Evolutionary conservation across 2,329 filamentous ascomycete species (phyloP), one percentile per base, ranked within the genome.

Genomic region (Dryadomyces quercus-mongolicae): DNA sequence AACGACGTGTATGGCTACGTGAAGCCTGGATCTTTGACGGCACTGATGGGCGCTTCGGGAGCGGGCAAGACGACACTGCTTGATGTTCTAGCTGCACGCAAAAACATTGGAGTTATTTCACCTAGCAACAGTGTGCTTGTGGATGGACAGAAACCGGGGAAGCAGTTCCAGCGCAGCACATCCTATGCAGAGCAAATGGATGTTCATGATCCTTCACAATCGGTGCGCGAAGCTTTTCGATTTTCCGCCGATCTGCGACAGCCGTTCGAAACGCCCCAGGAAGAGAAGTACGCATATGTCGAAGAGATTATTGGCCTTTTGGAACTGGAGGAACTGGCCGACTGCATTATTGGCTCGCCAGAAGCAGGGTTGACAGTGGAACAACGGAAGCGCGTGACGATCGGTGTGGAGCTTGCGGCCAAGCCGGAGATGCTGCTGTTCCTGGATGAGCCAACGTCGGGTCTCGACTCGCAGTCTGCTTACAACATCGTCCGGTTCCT

Each of bases 21-120:
- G 51, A 82, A 84, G 58, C 87, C 87, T 1, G 87, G 88, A 40
- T 80, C 85, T 61, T 74, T 92, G 10, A 91, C 86, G 3, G 70
- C 87, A 2, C 72, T 93, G 1, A 90, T 93, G 85, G 88, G 88
- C 43, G 83, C 84, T 7, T 89, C 85, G 5, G 86, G 86, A n/a
- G 89, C 88, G 5, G 89, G 89, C 50, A 95, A 95, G 70, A 93
- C 88, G 0, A 94, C 89, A 0, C 72, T 94, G 0, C 72, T 95
- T 2, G 87, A 95, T 62, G 86, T 92, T 1, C 71, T 94, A 40
- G 78, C 78, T 0, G 66, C 73, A 1, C 71, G 80, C 42, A 82
- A 81, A 68, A 82, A 79, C 60, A 80, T 82, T 54, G 80, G 80
- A 59, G 77, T 81, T 2, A 78, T 83, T 43, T 61, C 65, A 0